Conservation (phyloP, 805 yeast genomes). For the Saccharomycopsis malanga region DNA sequence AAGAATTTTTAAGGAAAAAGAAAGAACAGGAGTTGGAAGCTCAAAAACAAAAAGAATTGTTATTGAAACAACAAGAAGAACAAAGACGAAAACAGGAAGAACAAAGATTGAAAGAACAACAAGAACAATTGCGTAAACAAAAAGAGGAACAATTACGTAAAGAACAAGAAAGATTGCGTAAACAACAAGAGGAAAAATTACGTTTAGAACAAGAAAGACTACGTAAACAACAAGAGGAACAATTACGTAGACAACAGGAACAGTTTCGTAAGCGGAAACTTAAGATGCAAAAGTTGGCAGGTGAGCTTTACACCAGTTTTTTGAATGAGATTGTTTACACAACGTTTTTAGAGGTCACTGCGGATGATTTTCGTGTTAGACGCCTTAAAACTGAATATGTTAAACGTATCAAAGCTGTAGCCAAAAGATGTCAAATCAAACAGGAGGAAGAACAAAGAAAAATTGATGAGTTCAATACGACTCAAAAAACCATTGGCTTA, state of each 20-base stretch:
- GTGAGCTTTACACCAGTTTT: conserved; percentile 7
- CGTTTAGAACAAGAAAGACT: not conserved
- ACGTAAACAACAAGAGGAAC: conserved; percentile 4
- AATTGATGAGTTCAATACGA: conserved; percentile 33
- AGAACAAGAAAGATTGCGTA: conserved; percentile 13
- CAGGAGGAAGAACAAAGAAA: conserved; percentile 32
- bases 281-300: conserved; percentile 32
- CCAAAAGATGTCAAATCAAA: conserved; percentile 24
- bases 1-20: too few relatives aligned
- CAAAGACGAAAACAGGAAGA: conserved; percentile 13
- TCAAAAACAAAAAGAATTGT: conserved; percentile 1
- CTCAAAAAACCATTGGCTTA: conserved; percentile 31
- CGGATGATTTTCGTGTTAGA: conserved; percentile 34
- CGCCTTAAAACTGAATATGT: conserved; percentile 31
- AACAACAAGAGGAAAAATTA: conserved; percentile 14
- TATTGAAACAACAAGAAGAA: conserved; percentile 10
- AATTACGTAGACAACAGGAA: conserved; percentile 13
- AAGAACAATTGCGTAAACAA: conserved; percentile 1
- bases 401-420: conserved; percentile 28
- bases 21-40: conserved; percentile 4
- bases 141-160: conserved; percentile 14
- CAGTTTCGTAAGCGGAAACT: not conserved
- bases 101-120: conserved; percentile 1
- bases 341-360: conserved; percentile 37
- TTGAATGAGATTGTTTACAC: conserved; percentile 17